A percentile compares a stretch with the other conserved stretches of the same genome.
Conservation (phyloP, 768 basidiomycete genomes). For the Amanita polypyramis region DNA sequence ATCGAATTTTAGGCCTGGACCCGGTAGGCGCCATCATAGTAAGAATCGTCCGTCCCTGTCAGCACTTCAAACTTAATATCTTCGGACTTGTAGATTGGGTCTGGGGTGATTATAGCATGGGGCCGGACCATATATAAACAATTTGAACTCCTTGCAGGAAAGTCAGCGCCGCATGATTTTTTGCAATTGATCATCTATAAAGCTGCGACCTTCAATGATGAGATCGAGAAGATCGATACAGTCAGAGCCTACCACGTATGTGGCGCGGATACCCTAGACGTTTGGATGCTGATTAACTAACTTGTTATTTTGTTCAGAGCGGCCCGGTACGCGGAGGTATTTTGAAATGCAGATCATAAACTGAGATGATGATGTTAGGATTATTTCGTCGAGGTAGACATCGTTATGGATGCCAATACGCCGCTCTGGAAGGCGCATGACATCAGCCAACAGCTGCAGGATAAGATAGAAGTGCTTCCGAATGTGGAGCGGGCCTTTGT, state of each 20-base stretch:
- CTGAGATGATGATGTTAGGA: constrained; percentile 30
- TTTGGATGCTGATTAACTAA: constrained; percentile 3
- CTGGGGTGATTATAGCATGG: constrained; percentile 79
- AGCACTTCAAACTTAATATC: constrained; percentile 4
- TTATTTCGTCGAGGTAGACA: constrained; percentile 92
- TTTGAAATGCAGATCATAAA: constrained; percentile 1
- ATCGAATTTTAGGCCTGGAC: constrained; percentile 45
- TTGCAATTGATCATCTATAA: constrained; percentile 90
- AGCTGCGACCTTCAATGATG: constrained; percentile 76
- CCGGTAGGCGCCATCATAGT: constrained; percentile 72
- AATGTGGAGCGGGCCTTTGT: constrained; percentile 92
- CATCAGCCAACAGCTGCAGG: constrained; percentile 73
- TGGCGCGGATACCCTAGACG: constrained; percentile 9
- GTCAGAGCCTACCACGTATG: constrained; percentile 87
- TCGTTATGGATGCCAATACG: constrained; percentile 85
- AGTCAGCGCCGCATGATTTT: constrained; percentile 87
- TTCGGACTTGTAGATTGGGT: constrained; percentile 43
- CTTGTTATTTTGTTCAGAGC: constrained; percentile 32
- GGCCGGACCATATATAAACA: constrained; percentile 62
- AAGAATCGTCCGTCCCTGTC: constrained; percentile 17
- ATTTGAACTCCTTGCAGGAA: constrained; percentile 84
- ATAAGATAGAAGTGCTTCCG: constrained; percentile 81
- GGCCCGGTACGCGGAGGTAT: constrained; percentile 43
- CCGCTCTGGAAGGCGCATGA: constrained; percentile 88
- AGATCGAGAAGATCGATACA: constrained; percentile 83